A percentile compares a stretch with the other conserved stretches of the same genome.
Evolutionary conservation across 2,329 filamentous ascomycete species (phyloP).

Genomic region (Calonectria multiphialidica): DNA sequence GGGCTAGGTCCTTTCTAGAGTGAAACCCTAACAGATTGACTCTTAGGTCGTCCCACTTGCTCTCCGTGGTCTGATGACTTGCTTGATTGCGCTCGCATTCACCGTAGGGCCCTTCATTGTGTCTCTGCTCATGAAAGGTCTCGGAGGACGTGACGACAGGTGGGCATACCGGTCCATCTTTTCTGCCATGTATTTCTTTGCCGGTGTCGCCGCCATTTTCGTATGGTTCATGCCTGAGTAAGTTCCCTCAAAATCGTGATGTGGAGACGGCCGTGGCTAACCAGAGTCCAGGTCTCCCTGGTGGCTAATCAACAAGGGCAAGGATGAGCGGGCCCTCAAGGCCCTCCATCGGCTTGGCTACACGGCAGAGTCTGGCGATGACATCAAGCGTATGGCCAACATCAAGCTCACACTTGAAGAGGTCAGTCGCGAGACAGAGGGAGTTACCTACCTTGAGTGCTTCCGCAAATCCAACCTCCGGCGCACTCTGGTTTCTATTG

Average conservation of each 20-base stretch:
- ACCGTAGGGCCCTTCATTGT: conserved; percentile 47
- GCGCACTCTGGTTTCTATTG: conserved; percentile 53
- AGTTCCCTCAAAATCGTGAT: neutral
- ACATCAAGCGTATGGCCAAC: conserved; percentile 43
- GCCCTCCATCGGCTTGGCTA: conserved; percentile 49
- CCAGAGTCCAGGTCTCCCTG: conserved; percentile 47
- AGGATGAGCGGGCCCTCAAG: conserved; percentile 48
- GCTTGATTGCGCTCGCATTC: conserved; percentile 41
- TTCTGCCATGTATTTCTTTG: conserved; percentile 48
- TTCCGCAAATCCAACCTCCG: conserved; percentile 53
- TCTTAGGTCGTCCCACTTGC: neutral
- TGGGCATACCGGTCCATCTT: conserved; percentile 51
- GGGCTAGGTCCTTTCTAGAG: too few species aligned
- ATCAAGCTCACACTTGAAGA: conserved; percentile 48
- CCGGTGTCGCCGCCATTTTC: conserved; percentile 42
- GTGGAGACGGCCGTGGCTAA: too few species aligned
- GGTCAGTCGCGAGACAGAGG: conserved; percentile 49
- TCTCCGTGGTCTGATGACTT: neutral
- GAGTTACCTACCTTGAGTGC: conserved; percentile 53
- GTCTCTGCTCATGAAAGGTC: conserved; percentile 48
- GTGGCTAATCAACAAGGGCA: conserved; percentile 50
- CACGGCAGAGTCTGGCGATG: conserved; percentile 19
- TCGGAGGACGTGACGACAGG: conserved; percentile 37
- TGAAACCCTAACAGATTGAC: too few species aligned
- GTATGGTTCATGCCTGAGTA: conserved; percentile 54